phyloP scores from a whole-genome alignment of 2,329 filamentous ascomycete genomes.

The Neofusicoccum ribis region DNA sequence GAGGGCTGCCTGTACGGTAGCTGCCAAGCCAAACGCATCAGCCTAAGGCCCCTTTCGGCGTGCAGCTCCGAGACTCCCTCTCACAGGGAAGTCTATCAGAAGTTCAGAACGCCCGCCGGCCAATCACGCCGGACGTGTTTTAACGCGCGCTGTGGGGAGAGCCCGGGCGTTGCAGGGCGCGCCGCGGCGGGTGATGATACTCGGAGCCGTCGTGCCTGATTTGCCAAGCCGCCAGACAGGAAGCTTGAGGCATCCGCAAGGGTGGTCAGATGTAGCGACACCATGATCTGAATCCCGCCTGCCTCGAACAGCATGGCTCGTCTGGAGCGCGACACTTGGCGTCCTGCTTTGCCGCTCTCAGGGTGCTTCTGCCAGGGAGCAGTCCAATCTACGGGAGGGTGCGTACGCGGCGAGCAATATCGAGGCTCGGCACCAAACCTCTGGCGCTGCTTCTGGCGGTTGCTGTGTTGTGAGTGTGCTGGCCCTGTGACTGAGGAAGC shows the following conservation, averaged over 20 bases:
- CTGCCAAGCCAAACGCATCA: neutral
- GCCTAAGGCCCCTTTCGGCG: neutral
- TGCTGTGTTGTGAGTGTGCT: neutral
- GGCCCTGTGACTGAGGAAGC: neutral
- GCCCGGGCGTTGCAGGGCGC: neutral
- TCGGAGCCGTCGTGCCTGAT: neutral
- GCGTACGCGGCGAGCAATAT: neutral
- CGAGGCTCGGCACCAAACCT: neutral
- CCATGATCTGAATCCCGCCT: constrained; percentile 4
- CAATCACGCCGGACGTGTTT: neutral
- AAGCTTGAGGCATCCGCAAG: constrained; percentile 14
- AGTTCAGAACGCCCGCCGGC: neutral
- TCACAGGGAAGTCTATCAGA: neutral
- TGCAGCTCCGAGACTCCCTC: neutral
- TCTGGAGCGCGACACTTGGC: neutral
- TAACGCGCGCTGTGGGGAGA: neutral
- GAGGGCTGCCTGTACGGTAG: neutral
- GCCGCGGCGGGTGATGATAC: neutral
- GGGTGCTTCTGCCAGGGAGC: neutral
- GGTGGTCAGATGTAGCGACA: neutral
- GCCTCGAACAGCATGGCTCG: constrained; percentile 1
- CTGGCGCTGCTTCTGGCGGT: no score
- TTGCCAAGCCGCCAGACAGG: constrained; percentile 8
- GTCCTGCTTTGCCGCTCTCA: constrained; percentile 2
- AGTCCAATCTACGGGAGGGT: neutral